These are phyloP conservation scores for Colletotrichum sp. DNA, from an alignment of 2,329 filamentous ascomycete species.

Conservation along the genomic window DNA sequence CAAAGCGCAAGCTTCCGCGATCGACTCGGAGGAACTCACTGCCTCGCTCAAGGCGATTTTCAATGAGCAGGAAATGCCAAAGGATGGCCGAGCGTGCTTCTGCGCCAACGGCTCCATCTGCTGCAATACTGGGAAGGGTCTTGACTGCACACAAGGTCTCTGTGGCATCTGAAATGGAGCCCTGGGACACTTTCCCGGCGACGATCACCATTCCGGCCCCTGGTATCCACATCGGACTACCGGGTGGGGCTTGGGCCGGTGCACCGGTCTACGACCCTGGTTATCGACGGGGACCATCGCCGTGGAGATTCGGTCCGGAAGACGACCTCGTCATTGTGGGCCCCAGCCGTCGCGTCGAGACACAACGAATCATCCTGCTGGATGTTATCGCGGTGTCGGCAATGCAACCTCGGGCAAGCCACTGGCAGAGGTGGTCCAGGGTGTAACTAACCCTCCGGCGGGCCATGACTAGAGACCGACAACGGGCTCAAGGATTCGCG, in stretches of 20 bases:
- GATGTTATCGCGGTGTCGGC: neutral
- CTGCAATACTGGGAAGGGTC: conserved; percentile 25
- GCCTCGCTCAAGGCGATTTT: neutral
- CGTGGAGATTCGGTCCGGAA: neutral
- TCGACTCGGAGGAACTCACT: neutral
- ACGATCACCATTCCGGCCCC: neutral
- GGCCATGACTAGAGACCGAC: neutral
- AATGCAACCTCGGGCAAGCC: neutral
- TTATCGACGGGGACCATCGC: neutral
- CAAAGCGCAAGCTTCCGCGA: neutral
- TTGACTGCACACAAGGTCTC: conserved; percentile 31
- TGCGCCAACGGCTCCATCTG: conserved; percentile 32
- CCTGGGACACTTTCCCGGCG: neutral
- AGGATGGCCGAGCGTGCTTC: conserved; percentile 26
- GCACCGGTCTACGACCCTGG: neutral
- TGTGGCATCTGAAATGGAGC: conserved; percentile 29
- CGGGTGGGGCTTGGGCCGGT: neutral
- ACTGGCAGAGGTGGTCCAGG: neutral
- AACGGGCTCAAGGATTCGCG: neutral
- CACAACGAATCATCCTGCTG: neutral
- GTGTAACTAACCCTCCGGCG: neutral
- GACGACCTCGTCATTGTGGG: neutral
- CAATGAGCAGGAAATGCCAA: neutral
- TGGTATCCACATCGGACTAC: neutral
- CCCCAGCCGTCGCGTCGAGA: neutral